These are phyloP conservation scores for Bjerkandera adusta DNA, from an alignment of 1,284 basidiomycete species.

Conservation along the genomic window DNA sequence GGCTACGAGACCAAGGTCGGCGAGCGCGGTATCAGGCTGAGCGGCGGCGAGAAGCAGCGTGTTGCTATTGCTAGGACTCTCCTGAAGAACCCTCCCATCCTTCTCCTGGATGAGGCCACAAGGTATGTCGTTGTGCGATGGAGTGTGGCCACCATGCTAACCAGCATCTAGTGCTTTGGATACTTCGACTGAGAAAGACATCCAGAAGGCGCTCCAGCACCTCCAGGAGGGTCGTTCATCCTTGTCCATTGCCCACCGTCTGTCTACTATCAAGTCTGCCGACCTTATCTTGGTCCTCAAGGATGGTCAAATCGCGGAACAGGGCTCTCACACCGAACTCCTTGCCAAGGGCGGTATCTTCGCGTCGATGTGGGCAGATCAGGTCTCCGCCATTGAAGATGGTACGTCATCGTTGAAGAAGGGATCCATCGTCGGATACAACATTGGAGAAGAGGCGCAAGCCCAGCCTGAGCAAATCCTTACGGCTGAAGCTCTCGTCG, in stretches of 20 bases:
- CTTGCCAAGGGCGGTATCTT: constrained; percentile 68
- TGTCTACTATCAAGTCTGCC: constrained; percentile 76
- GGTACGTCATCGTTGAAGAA: constrained; percentile 29
- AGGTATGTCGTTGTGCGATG: constrained; percentile 31
- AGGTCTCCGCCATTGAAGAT: constrained; percentile 60
- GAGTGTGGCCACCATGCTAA: constrained; percentile 11
- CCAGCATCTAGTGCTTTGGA: constrained; percentile 72
- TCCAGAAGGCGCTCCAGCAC: constrained; percentile 80
- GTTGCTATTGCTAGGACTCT: constrained; percentile 87
- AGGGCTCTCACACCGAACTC: constrained; percentile 74
- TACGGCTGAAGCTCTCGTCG: constrained; percentile 19
- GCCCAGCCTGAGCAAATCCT: constrained; percentile 11
- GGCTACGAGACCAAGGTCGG: constrained; percentile 79
- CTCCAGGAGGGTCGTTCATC: constrained; percentile 70
- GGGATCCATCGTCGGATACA: constrained; percentile 44
- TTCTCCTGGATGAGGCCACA: constrained; percentile 83
- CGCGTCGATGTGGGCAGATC: constrained; percentile 81
- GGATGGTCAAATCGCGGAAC: constrained; percentile 79
- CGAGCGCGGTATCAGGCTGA: constrained; percentile 80
- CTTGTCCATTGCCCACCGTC: constrained; percentile 77
- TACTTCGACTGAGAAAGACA: constrained; percentile 81
- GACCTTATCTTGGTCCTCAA: constrained; percentile 81
- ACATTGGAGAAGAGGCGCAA: constrained; percentile 22
- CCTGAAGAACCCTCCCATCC: constrained; percentile 81
- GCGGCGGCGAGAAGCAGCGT: constrained; percentile 81